Conservation (phyloP, 106 monocot species). For the Acorus gramineus region DNA sequence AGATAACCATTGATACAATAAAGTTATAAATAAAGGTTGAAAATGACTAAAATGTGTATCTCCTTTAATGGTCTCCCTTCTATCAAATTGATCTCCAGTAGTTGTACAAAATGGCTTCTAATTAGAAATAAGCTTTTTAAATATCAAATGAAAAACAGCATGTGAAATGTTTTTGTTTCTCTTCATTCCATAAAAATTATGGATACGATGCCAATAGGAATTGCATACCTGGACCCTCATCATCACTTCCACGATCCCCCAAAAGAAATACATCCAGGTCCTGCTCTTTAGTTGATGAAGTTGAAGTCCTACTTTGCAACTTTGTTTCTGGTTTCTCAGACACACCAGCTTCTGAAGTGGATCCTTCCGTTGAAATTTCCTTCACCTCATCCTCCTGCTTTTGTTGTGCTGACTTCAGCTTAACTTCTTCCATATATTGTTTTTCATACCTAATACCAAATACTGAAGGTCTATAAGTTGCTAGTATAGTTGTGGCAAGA, state of each 20-base stretch:
- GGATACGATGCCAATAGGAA: neutral
- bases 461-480: no score
- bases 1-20: no score
- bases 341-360: conserved; percentile 16
- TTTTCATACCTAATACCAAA: conserved; percentile 52
- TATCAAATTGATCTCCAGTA: no score
- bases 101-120: no score
- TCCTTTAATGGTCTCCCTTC: no score
- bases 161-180: no score
- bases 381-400: conserved; percentile 23
- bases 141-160: neutral
- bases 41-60: no score
- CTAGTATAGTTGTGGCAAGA: no score
- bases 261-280: conserved; percentile 30
- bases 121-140: no score
- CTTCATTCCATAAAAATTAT: no score
- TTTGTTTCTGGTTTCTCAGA: conserved; percentile 20
- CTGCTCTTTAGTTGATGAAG: conserved; percentile 46
- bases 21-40: no score
- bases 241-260: conserved; percentile 74
- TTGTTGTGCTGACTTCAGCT: conserved; percentile 22
- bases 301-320: conserved; percentile 48
- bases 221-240: conserved; percentile 68
- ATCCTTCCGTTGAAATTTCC: conserved; percentile 13
- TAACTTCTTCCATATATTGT: conserved; percentile 59